Evolutionary conservation across 73 alveolate species (phyloP).

Genomic region (Paramecium primaurelia): DNA sequence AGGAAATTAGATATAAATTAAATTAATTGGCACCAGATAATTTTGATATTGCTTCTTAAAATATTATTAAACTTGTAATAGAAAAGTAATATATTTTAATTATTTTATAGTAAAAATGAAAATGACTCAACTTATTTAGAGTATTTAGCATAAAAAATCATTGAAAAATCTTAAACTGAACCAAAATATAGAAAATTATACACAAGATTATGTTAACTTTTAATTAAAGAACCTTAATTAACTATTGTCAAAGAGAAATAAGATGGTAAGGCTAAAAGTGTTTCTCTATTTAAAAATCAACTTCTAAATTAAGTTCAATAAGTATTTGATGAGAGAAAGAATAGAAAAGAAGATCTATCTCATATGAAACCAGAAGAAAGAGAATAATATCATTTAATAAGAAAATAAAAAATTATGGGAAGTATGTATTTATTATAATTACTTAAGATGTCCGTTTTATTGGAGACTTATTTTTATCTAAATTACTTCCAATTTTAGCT

Average conservation of each 20-base stretch:
- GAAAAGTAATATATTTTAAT: not conserved
- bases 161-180: slow-evolving; percentile 2
- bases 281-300: not conserved
- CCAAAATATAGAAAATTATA: slow-evolving; percentile 29
- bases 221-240: not conserved
- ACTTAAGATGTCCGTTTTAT: not conserved
- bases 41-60: not conserved
- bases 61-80: not conserved
- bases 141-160: not conserved
- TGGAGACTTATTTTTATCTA: not conserved
- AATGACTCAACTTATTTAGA: not conserved
- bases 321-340: not conserved
- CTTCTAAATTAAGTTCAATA: not conserved
- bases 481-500: not conserved
- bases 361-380: not conserved
- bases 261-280: not conserved
- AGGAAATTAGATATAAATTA: not conserved
- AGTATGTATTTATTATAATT: not conserved
- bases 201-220: not conserved
- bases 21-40: slow-evolving; percentile 30
- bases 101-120: not conserved
- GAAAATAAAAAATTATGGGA: slow-evolving; percentile 32
- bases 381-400: not conserved
- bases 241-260: not conserved
- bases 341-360: not conserved